These are phyloP conservation scores for Hemileia vastatrix DNA, from an alignment of 1,284 basidiomycete species.

Conservation along the genomic window DNA sequence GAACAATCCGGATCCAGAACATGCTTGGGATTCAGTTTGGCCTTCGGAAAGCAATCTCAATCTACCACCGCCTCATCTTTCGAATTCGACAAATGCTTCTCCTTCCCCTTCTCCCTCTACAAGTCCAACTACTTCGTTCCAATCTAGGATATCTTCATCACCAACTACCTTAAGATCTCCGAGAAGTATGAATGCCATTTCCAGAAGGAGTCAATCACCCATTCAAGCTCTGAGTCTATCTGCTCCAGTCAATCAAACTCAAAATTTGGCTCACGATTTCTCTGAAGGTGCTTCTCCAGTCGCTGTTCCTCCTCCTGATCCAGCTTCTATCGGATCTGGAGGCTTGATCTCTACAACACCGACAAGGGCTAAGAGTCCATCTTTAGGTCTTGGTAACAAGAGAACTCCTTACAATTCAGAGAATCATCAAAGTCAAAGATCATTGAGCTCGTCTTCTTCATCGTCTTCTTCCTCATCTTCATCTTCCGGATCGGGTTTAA, in stretches of 20 bases:
- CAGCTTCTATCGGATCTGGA: not conserved
- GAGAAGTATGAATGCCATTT: not conserved
- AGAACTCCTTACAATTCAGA: no score
- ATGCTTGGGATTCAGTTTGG: constrained; percentile 36
- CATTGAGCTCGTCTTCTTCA: not conserved
- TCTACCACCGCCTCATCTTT: not conserved
- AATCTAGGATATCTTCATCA: not conserved
- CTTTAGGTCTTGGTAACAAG: not conserved
- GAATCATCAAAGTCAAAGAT: not conserved
- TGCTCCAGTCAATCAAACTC: not conserved
- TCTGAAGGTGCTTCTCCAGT: not conserved
- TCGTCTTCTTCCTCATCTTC: no score
- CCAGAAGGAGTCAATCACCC: constrained; percentile 25
- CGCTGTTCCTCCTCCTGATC: not conserved
- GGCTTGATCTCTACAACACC: not conserved
- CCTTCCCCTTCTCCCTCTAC: constrained; percentile 11
- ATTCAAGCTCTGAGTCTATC: constrained; percentile 15
- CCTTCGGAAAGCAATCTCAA: constrained; percentile 6
- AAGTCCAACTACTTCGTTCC: not conserved
- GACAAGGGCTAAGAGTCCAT: not conserved
- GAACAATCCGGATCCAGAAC: no score
- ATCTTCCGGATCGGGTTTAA: not conserved
- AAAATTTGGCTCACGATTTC: not conserved
- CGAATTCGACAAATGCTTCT: not conserved
- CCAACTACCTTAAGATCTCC: not conserved